phyloP scores from a whole-genome alignment of 2,329 filamentous ascomycete species.

The Aspergillus novoparasiticus region DNA sequence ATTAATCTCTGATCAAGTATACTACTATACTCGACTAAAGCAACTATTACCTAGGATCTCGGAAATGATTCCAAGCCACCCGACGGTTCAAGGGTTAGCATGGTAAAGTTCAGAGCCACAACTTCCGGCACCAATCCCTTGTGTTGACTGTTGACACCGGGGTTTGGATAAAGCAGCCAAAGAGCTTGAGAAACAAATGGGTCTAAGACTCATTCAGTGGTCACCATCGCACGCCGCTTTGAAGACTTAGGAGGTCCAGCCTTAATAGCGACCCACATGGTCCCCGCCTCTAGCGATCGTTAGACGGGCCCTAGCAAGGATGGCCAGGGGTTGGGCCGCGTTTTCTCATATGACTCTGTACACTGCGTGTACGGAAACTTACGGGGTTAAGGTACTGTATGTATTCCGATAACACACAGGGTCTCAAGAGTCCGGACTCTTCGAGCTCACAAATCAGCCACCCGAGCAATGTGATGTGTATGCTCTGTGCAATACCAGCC shows the following conservation, averaged over 20 bases:
- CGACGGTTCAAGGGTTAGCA: background rate
- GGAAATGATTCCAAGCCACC: background rate
- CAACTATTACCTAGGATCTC: background rate
- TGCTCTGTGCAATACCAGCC: background rate
- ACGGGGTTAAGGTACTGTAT: background rate
- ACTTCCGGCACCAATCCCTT: background rate
- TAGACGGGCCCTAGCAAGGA: conserved; percentile 23
- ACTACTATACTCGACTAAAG: background rate
- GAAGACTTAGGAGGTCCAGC: conserved; percentile 19
- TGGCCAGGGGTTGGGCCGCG: conserved; percentile 25
- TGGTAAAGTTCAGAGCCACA: conserved; percentile 6
- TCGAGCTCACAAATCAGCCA: conserved; percentile 8
- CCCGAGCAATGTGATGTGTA: conserved; percentile 7
- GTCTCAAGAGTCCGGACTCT: background rate
- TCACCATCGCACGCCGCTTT: conserved; percentile 15
- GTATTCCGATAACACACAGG: conserved; percentile 8
- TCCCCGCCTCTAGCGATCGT: conserved; percentile 27
- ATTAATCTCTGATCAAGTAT: background rate
- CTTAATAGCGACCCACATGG: conserved; percentile 26
- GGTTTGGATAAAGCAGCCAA: conserved; percentile 9
- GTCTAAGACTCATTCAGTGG: conserved; percentile 8
- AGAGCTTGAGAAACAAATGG: conserved; percentile 8
- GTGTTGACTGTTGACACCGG: conserved; percentile 5
- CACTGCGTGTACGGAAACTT: conserved; percentile 4
- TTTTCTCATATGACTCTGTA: conserved; percentile 8